Percentiles rank a stretch among this genome's conserved stretches.
phyloP scores from a whole-genome alignment of 2,329 filamentous ascomycete species.

The Trichoderma gracile region DNA sequence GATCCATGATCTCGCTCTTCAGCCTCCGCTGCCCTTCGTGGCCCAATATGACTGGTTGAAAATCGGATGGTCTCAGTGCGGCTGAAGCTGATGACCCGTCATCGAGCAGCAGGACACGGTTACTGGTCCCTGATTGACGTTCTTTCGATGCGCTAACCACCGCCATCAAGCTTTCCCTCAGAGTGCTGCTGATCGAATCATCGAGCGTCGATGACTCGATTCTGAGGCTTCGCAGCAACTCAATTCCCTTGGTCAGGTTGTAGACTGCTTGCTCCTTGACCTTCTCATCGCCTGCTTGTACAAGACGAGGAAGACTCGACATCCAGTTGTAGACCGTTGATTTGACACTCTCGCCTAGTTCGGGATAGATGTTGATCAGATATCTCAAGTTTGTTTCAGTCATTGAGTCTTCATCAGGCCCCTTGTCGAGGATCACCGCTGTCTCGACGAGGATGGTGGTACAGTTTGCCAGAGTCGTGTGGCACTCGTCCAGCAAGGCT shows the following conservation, averaged over 20 bases:
- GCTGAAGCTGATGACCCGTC: slow-evolving; percentile 28
- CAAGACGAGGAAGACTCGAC: slow-evolving; percentile 73
- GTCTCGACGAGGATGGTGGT: slow-evolving; percentile 76
- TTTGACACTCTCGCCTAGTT: slow-evolving; percentile 65
- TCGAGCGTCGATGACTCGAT: slow-evolving; percentile 67
- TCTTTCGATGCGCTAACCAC: slow-evolving; percentile 35
- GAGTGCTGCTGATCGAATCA: slow-evolving; percentile 63
- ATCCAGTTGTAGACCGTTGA: slow-evolving; percentile 78
- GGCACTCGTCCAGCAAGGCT: slow-evolving; percentile 75
- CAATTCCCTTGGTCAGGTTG: slow-evolving; percentile 74
- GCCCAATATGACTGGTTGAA: slow-evolving; percentile 62
- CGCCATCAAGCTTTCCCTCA: slow-evolving; percentile 72
- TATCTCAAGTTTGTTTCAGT: slow-evolving; percentile 57
- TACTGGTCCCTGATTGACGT: slow-evolving; percentile 25
- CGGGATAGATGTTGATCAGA: slow-evolving; percentile 62
- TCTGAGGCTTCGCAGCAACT: slow-evolving; percentile 63
- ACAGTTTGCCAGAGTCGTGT: slow-evolving; percentile 68
- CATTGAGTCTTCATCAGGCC: slow-evolving; percentile 46
- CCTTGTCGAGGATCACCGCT: slow-evolving; percentile 66
- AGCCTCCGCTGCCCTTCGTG: slow-evolving; percentile 68
- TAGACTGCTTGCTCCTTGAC: slow-evolving; percentile 70
- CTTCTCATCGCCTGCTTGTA: slow-evolving; percentile 82
- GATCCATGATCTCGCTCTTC: slow-evolving; percentile 55
- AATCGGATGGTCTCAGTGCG: slow-evolving; percentile 39
- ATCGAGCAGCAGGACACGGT: slow-evolving; percentile 36